Evolutionary conservation across 2,329 filamentous ascomycete genomes (phyloP), one percentile per base, ranked within the genome.

Genomic region (Fusarium mundagurra): DNA sequence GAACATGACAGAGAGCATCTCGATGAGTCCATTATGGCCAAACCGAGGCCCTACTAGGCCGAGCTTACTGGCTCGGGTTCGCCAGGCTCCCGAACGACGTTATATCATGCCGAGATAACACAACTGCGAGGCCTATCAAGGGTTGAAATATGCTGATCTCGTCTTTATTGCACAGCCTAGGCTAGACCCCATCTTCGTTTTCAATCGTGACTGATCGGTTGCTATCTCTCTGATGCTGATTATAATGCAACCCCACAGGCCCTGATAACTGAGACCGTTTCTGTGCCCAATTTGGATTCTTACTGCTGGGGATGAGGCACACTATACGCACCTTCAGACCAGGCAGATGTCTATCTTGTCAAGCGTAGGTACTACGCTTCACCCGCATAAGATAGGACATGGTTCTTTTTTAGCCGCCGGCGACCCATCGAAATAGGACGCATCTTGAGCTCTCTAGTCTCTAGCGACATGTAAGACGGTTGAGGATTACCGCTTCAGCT

Each of bases 271-370:
- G 72, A 72, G 74, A 74, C 70, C 58, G 43, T 69, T 61, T 74
- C 64, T 74, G 73, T 65, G 61, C 72, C 55, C 62, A 66, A 70
- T 64, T 75, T 74, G 67, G 67, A 69, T 65, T 57, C 72, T 16
- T 41, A 44, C 65, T 58, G 61, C 18, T 45, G 62, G 43, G 27
- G 14, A 67, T 74, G 61, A 69, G 66, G 43, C 39, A 64, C 47
- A 58, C 27, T 31, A 51, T 54, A 43, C 33, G 47, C 66, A 67
- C 39, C 38, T 67, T 71, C 57, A 50, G 58, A 41, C 51, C 59
- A 71, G 64, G 68, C 63, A 71, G 64, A 69, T 76, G 69, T 65
- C 67, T 72, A 72, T 69, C 67, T 76, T 77, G 65, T 70, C 47
- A 65, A 61, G 64, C 65, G 33, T 53, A 36, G 33, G 50, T 36